phyloP scores from a whole-genome alignment of 2,329 filamentous ascomycete genomes.

The Amauroascus niger region DNA sequence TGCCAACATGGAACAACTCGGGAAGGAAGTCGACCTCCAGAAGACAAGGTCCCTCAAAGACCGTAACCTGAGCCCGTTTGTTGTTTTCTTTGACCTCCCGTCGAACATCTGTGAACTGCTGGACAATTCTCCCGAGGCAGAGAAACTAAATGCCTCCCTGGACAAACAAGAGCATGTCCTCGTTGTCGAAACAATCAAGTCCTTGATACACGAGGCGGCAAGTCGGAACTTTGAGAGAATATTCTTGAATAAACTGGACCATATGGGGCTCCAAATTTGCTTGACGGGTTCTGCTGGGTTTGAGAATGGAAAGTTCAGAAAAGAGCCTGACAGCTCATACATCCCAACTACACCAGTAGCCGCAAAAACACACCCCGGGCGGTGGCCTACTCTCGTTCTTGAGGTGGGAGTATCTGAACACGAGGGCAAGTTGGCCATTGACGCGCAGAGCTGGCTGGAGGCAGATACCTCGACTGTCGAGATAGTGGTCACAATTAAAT shows the following conservation, averaged over 20 bases:
- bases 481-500: constrained; percentile 10
- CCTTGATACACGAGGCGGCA: background rate
- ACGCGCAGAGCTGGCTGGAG: constrained; percentile 13
- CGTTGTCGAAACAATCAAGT: background rate
- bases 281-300: background rate
- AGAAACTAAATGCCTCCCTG: background rate
- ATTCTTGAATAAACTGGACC: background rate
- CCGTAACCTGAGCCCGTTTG: background rate
- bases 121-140: background rate
- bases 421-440: constrained; percentile 8
- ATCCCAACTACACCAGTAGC: background rate
- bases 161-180: background rate
- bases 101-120: background rate
- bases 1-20: background rate
- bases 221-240: background rate
- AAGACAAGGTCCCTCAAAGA: background rate
- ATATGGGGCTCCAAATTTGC: background rate
- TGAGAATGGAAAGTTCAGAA: background rate
- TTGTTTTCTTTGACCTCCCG: background rate
- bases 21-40: background rate
- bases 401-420: constrained; percentile 4
- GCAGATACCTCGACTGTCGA: constrained; percentile 2
- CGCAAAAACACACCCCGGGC: background rate
- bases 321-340: background rate
- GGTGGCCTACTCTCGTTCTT: constrained; percentile 5